These are phyloP conservation scores for Pleurozium schreberi DNA, from an alignment of 225 moss, liverwort and hornwort genomes.

Conservation along the genomic window DNA sequence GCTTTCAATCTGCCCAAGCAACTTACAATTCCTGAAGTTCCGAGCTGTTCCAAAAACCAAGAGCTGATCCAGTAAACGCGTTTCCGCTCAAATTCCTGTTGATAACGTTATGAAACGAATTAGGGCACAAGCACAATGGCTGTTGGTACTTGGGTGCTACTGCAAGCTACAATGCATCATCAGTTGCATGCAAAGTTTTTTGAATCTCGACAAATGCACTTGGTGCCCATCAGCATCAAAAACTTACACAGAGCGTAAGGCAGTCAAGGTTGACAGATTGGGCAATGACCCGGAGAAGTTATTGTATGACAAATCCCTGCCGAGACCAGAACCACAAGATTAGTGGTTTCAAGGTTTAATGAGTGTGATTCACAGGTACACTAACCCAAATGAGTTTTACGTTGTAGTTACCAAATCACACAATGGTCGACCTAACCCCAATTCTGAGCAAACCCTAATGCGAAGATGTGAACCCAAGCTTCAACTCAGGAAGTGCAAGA, in stretches of 20 bases:
- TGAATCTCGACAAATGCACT: neutral
- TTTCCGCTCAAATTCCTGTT: conserved; percentile 13
- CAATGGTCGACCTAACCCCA: neutral
- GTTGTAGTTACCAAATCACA: neutral
- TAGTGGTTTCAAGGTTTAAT: neutral
- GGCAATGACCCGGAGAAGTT: neutral
- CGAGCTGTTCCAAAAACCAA: neutral
- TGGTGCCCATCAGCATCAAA: neutral
- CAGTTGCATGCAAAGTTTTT: neutral
- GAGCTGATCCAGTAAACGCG: neutral
- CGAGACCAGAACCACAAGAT: neutral
- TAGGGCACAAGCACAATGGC: neutral
- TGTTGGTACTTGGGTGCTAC: neutral
- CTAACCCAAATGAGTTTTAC: neutral
- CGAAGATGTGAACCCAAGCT: no score
- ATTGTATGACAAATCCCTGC: neutral
- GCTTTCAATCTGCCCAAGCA: neutral
- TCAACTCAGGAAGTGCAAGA: neutral
- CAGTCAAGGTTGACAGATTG: neutral
- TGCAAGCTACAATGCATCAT: neutral
- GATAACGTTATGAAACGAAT: neutral
- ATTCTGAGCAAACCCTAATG: neutral
- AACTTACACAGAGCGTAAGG: neutral
- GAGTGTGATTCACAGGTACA: no score
- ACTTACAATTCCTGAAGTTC: conserved; percentile 3